Evolutionary conservation across 1,284 basidiomycete genomes (phyloP), one percentile per base, ranked within the genome.

Genomic region (Paramarasmius palmivorus): DNA sequence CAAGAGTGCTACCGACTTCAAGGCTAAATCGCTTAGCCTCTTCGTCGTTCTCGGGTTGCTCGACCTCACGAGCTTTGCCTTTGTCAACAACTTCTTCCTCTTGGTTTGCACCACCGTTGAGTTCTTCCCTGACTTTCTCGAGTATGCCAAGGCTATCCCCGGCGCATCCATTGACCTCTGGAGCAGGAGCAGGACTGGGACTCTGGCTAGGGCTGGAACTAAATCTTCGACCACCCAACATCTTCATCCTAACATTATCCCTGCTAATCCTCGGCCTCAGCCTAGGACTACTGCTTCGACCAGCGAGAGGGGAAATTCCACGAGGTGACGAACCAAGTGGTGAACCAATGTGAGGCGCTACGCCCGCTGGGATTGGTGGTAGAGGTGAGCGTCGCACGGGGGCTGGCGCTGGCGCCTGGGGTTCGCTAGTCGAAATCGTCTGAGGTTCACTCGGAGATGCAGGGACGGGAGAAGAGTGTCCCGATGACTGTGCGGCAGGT

Each of bases 231-330:
- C 73, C 73, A 38, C 70, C 72, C 60, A 77, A 60, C 41, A 84
- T 60, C 34, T 79, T 72, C 56, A 75, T 68, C 54, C 80, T 75
- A 29, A 86, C 74, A 48, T 80, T 78, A 51, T 82, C 82, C 29
- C 74, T 73, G 49, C 69, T 81, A 49, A 84, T 81, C 48, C 79
- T 71, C 22, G 70, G 72, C 50, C 71, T 71, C 8, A 63, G 61
- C 22, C 65, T 64, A 5, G 44, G 44, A 25, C 58, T 61, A 50
- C 53, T 61, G 19, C 60, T 57, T 23, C 52, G 57, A 17, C 62
- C 40, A 6, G 7, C 12, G 6, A 32, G 12, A 32, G 29, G 29
- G 7, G 29, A 32, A 32, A 32, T 32, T 6, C 29, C 29, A 12
- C 29, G 29, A 32, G 29, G 29, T 6, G n/a, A n/a, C n/a, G n/a